Percentiles rank a stretch among this genome's conserved stretches.
Conservation (phyloP, 202 grass and related monocot species). For the Eragrostis tef region DNA sequence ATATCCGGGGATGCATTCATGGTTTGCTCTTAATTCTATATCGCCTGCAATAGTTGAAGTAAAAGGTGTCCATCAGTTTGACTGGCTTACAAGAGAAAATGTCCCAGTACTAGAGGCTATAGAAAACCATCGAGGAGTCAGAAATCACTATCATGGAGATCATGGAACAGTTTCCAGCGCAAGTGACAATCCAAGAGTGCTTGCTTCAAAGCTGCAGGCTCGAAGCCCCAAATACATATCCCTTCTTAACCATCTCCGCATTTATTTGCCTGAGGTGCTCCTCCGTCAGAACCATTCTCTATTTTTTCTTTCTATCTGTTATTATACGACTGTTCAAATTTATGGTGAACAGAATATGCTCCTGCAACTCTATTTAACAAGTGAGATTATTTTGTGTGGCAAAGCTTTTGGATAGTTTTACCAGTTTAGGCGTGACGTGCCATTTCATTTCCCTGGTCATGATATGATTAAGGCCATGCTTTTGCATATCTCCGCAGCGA, state of each 20-base stretch:
- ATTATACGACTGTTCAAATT: background rate
- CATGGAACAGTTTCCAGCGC: constrained; percentile 64
- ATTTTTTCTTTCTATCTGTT: constrained; percentile 35
- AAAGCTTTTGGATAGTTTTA: constrained; percentile 11
- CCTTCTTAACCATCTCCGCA: constrained; percentile 95
- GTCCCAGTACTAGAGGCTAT: constrained; percentile 95
- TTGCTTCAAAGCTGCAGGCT: constrained; percentile 96
- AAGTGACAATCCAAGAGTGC: constrained; percentile 76
- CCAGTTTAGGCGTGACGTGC: constrained; percentile 13
- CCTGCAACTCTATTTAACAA: constrained; percentile 2
- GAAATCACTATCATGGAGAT: constrained; percentile 94
- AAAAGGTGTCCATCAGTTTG: constrained; percentile 96
- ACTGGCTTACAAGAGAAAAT: constrained; percentile 97
- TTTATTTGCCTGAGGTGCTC: constrained; percentile 96
- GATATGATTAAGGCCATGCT: constrained; percentile 12
- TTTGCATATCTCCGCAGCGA: constrained; percentile 15
- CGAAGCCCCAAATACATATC: constrained; percentile 97
- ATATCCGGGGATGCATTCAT: constrained; percentile 97
- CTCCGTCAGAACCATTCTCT: constrained; percentile 45
- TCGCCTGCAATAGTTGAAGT: constrained; percentile 93
- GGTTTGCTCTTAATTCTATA: constrained; percentile 96
- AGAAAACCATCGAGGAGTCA: constrained; percentile 78
- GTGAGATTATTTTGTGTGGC: constrained; percentile 16
- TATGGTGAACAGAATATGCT: constrained; percentile 2
- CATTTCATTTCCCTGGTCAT: constrained; percentile 24